These are phyloP conservation scores for Rubus parviflorus DNA, from an alignment of 306 rosid genomes.

Conservation along the genomic window DNA sequence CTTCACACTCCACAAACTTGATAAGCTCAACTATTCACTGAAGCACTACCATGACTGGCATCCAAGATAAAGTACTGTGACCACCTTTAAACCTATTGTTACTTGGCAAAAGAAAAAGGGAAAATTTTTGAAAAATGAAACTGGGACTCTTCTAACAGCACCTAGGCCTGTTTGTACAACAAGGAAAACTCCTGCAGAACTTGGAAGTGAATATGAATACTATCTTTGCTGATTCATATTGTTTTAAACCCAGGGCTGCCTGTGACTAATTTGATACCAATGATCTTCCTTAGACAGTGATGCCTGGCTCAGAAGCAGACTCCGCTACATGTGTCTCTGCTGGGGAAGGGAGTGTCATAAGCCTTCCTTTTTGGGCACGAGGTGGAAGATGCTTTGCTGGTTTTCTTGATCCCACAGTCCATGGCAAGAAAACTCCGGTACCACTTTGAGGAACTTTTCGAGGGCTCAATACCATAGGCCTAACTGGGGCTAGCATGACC, in stretches of 20 bases:
- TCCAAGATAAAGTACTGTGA: slow-evolving; percentile 33
- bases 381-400: slow-evolving; percentile 93
- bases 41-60: slow-evolving; percentile 38
- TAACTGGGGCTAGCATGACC: slow-evolving; percentile 75
- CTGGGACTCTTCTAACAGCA: slow-evolving; percentile 39
- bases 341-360: slow-evolving; percentile 58
- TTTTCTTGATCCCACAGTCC: slow-evolving; percentile 79
- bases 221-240: slow-evolving; percentile 35
- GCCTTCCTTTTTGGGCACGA: slow-evolving; percentile 82
- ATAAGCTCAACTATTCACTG: slow-evolving; percentile 37
- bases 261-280: slow-evolving; percentile 25
- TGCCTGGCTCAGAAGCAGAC: slow-evolving; percentile 58
- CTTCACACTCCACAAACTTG: slow-evolving; percentile 53
- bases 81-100: slow-evolving; percentile 38
- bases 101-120: neutral
- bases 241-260: slow-evolving; percentile 43
- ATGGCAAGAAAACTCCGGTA: slow-evolving; percentile 95
- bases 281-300: slow-evolving; percentile 41
- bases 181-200: slow-evolving; percentile 42
- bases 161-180: slow-evolving; percentile 57
- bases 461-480: slow-evolving; percentile 62
- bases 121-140: slow-evolving; percentile 10
- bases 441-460: slow-evolving; percentile 64
- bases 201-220: slow-evolving; percentile 28
- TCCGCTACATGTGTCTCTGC: slow-evolving; percentile 53